Percentiles rank a stretch among this genome's conserved stretches.
These are phyloP conservation scores for Ramalina peruviana DNA, from an alignment of 495 filamentous ascomycete species.

Conservation along the genomic window DNA sequence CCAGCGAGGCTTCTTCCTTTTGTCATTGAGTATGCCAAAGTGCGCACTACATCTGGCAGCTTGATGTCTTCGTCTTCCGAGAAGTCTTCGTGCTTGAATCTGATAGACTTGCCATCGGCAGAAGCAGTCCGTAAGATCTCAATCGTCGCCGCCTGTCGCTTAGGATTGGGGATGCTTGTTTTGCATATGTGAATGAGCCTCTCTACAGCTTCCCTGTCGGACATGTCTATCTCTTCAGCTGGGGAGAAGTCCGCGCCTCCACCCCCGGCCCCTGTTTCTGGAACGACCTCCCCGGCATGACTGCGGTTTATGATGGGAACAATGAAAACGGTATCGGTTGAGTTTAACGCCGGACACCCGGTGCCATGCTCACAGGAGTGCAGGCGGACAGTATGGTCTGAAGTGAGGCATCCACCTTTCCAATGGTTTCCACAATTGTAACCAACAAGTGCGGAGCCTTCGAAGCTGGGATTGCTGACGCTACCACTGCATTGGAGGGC, in stretches of 20 bases:
- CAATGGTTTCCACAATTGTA: conserved; percentile 60
- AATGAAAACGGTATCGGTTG: conserved; percentile 56
- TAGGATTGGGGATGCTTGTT: conserved; percentile 24
- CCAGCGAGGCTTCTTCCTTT: background rate
- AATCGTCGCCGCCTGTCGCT: conserved; percentile 22
- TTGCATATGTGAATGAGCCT: conserved; percentile 19
- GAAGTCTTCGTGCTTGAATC: conserved; percentile 1
- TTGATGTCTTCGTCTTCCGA: conserved; percentile 27
- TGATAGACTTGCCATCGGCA: no score
- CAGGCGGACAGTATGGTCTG: conserved; percentile 47
- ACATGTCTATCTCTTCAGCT: conserved; percentile 46
- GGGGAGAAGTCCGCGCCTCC: conserved; percentile 63
- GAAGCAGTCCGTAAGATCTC: conserved; percentile 21
- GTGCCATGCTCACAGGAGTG: conserved; percentile 77
- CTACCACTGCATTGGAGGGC: conserved; percentile 37
- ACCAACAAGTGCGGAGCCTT: conserved; percentile 57
- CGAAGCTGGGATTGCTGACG: conserved; percentile 26
- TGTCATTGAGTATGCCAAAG: conserved; percentile 14
- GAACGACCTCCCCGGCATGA: conserved; percentile 42
- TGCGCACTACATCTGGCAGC: conserved; percentile 27
- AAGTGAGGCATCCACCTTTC: conserved; percentile 58
- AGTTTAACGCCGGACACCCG: conserved; percentile 42
- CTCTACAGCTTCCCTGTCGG: background rate
- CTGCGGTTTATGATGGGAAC: conserved; percentile 54
- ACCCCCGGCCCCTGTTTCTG: conserved; percentile 64